Base-by-base conservation (phyloP, 1,284 basidiomycete species). In the Puccinia polysora region DNA sequence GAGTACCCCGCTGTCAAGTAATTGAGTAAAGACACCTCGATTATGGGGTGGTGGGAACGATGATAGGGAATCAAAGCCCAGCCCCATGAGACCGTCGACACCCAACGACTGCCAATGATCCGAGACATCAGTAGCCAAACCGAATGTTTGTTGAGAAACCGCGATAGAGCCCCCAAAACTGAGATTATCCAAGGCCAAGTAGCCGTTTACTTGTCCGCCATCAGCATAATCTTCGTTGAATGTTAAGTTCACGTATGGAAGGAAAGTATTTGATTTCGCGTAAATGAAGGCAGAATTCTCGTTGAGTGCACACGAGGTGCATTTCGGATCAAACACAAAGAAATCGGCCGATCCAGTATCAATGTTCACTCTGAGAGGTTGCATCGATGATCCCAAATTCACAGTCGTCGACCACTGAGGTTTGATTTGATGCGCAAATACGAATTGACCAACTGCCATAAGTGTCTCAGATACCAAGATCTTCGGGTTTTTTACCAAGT, bases 291-390 rank as follows among this genome's bases (percentile, higher is more conserved):
- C 47, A 2, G 58, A 36, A 15, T 70, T 56, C 7, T 53, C 52
- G 15, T 32, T 23, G 34, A 62, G 55, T 62, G 68, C 43, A 36
- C 68, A 70, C 0, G n/a, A 38, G 34, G 4, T 25, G 49, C 68
- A 70, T 38, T 12, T 43, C 49, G 55, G 58, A 45, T 45, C 68
- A 53, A 70, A 70, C 38, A 70, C 30, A 18, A 70, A 70, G 25
- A 70, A 43, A 20, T 70, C 68, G 8, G 68, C 12, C 20, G 68
- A 70, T 32, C 68, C 68, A 8, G 68, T 60, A 40, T 70, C 68
- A 38, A 70, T 53, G 23, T 70, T 70, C 10, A 70, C 28, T 23
- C 58, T 30, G n/a, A 70, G 49, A 30, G 30, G 20, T 50, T 70
- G 68, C 2, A 47, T 25, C 28, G 68, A 58, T 2, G 68, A 60